Evolutionary conservation across 768 basidiomycete genomes (phyloP).

Genomic region (Baorangia bicolor): DNA sequence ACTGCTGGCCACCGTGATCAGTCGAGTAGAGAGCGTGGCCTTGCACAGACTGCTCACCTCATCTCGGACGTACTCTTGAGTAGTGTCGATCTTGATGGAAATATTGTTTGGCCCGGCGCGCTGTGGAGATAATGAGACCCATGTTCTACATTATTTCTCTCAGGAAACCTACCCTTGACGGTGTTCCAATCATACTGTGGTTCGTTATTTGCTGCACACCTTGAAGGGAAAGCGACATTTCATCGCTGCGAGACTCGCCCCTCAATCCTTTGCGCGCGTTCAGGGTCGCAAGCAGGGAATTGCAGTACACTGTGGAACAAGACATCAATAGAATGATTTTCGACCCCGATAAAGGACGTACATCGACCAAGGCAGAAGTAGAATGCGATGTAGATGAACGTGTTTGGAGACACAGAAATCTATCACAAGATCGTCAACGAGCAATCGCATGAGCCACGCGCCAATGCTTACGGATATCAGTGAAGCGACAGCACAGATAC

Average conservation of each 20-base stretch:
- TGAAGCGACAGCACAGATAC: constrained; percentile 58
- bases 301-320: constrained; percentile 49
- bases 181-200: constrained; percentile 6
- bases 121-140: constrained; percentile 11
- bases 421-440: constrained; percentile 20
- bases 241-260: constrained; percentile 19
- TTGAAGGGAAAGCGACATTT: constrained; percentile 34
- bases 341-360: constrained; percentile 31
- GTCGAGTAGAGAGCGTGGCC: background rate
- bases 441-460: background rate
- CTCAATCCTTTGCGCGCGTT: constrained; percentile 57
- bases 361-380: constrained; percentile 63
- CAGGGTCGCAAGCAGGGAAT: constrained; percentile 59
- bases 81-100: constrained; percentile 68
- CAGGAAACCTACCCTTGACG: constrained; percentile 10
- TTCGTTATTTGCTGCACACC: constrained; percentile 27
- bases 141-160: too few species aligned
- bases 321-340: background rate
- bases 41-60: constrained; percentile 20
- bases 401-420: constrained; percentile 51
- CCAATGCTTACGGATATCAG: constrained; percentile 45
- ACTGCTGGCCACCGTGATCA: constrained; percentile 13
- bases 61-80: constrained; percentile 52
- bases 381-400: constrained; percentile 63
- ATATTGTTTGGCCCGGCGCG: constrained; percentile 48